A percentile compares a stretch with the other conserved stretches of the same genome.
phyloP scores from a whole-genome alignment of 1,284 basidiomycete genomes.

The Rhodotorula sp. region DNA sequence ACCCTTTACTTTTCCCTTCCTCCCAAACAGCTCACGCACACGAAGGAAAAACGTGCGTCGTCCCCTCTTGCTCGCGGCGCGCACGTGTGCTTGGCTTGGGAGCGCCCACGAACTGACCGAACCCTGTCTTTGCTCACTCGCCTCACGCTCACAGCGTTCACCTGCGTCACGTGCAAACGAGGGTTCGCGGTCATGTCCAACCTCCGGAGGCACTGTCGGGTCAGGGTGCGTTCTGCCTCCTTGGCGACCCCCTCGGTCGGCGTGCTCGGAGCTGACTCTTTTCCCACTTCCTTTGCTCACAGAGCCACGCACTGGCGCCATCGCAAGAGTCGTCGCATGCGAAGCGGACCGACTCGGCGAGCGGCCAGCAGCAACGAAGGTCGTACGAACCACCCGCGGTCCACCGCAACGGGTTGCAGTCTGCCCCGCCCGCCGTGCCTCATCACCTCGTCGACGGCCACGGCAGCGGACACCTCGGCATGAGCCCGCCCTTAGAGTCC shows the following conservation, averaged over 20 bases:
- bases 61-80: too few species aligned
- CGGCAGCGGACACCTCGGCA: too few species aligned
- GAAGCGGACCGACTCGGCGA: too few species aligned
- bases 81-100: too few species aligned
- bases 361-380: background rate
- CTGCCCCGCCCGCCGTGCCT: too few species aligned
- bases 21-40: constrained; percentile 9
- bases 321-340: constrained; percentile 6
- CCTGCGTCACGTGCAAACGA: constrained; percentile 14
- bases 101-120: background rate
- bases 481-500: too few species aligned
- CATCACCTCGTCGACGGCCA: too few species aligned
- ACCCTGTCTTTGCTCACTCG: background rate
- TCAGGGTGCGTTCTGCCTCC: background rate
- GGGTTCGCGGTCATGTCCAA: constrained; percentile 31
- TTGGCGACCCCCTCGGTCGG: too few species aligned
- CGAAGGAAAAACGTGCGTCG: constrained; percentile 22
- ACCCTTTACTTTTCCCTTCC: background rate
- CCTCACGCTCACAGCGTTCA: constrained; percentile 7
- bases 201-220: constrained; percentile 19
- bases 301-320: constrained; percentile 3
- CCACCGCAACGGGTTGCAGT: background rate
- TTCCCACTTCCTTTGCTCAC: background rate
- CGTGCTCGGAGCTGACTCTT: too few species aligned
- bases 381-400: background rate